These are phyloP conservation scores for Sarcocystis neurona DNA, from an alignment of 169 alveolate species.

Conservation along the genomic window DNA sequence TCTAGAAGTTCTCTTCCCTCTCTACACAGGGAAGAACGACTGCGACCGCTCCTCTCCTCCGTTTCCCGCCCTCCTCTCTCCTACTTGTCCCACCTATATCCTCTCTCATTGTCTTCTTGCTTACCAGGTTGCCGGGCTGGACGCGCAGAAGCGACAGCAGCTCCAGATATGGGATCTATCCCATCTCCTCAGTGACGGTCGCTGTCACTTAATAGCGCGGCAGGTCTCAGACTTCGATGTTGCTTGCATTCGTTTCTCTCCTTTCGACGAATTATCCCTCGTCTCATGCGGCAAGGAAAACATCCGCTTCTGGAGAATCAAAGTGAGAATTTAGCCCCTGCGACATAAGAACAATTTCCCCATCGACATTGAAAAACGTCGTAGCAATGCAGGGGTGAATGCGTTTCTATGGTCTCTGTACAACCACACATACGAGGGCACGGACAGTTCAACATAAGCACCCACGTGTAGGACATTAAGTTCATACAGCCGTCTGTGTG, in stretches of 20 bases:
- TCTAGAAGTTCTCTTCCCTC: too few species aligned
- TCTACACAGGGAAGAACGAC: too few species aligned
- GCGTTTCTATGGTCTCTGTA: too few species aligned
- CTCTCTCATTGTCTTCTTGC: neutral
- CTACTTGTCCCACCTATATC: neutral
- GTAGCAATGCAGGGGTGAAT: neutral
- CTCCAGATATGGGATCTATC: slow-evolving; percentile 85
- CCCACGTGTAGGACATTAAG: too few species aligned
- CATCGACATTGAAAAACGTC: neutral
- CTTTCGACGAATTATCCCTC: slow-evolving; percentile 83
- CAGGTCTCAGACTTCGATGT: slow-evolving; percentile 79
- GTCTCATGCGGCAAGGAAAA: slow-evolving; percentile 91
- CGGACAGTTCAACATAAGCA: too few species aligned
- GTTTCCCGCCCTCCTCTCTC: neutral
- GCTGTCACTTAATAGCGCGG: slow-evolving; percentile 72
- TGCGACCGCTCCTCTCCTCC: too few species aligned
- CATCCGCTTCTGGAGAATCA: slow-evolving; percentile 91
- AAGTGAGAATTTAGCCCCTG: slow-evolving; percentile 53
- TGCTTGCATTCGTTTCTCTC: slow-evolving; percentile 76
- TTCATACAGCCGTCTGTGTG: too few species aligned
- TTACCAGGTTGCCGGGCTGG: slow-evolving; percentile 81
- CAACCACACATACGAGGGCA: too few species aligned
- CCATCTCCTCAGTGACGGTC: slow-evolving; percentile 35
- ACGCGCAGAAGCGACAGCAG: slow-evolving; percentile 78
- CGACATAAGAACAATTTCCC: neutral